Percentiles rank a stretch among this genome's conserved stretches.
Evolutionary conservation across 2,329 filamentous ascomycete species (phyloP).

Genomic region (Aspergillus calidoustus): DNA sequence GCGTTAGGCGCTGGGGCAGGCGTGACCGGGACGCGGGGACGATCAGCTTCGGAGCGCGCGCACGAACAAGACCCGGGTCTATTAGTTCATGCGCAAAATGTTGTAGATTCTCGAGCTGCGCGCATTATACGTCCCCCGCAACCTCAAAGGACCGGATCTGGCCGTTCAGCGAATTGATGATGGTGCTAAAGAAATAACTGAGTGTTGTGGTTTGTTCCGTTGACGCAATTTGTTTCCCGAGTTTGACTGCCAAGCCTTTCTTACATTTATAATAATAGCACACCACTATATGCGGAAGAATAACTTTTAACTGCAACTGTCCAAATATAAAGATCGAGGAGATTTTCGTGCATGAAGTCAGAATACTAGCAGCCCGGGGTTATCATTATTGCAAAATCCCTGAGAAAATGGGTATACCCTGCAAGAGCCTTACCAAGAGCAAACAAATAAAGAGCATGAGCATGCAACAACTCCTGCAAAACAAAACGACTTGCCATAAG

Average conservation of each 20-base stretch:
- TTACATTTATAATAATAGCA: background rate
- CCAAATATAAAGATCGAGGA: too few species aligned
- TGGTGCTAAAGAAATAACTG: slow-evolving; percentile 7
- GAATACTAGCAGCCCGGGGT: slow-evolving; percentile 1
- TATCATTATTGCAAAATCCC: slow-evolving; percentile 4
- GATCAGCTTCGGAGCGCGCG: background rate
- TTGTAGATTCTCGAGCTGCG: background rate
- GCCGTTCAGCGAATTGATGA: too few species aligned
- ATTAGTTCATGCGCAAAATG: background rate
- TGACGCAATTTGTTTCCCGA: slow-evolving; percentile 21
- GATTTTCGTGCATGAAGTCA: background rate
- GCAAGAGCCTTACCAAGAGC: slow-evolving; percentile 2
- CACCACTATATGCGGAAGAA: too few species aligned
- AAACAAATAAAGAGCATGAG: background rate
- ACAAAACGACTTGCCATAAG: background rate
- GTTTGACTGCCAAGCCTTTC: slow-evolving; percentile 23
- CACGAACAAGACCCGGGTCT: background rate
- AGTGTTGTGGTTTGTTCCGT: slow-evolving; percentile 32
- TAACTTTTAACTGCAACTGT: too few species aligned
- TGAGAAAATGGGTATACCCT: slow-evolving; percentile 11
- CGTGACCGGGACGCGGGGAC: background rate
- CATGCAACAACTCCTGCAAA: background rate
- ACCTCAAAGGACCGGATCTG: too few species aligned
- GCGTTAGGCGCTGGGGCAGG: background rate
- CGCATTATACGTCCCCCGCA: background rate